Evolutionary conservation across 2,329 filamentous ascomycete genomes (phyloP).

Genomic region (Colletotrichum higginsianum): DNA sequence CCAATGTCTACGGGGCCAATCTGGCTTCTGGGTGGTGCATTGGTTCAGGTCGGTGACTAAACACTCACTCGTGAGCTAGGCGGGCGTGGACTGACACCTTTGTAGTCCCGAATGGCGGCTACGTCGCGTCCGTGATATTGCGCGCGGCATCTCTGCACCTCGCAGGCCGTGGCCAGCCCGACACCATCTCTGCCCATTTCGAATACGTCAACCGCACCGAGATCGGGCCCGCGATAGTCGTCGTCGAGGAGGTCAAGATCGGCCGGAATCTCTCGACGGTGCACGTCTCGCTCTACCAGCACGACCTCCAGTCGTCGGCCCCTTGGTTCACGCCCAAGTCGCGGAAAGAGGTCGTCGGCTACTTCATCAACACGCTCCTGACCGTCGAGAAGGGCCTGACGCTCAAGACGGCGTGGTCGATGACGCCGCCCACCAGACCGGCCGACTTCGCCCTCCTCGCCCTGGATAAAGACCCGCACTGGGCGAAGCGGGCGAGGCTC

Average conservation of each 20-base stretch:
- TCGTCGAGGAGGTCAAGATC: conserved; percentile 59
- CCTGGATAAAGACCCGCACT: conserved; percentile 49
- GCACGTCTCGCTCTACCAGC: conserved; percentile 60
- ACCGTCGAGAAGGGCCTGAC: conserved; percentile 50
- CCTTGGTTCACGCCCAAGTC: conserved; percentile 55
- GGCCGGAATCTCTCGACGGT: conserved; percentile 59
- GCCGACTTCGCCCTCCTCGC: conserved; percentile 48
- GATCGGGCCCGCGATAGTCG: conserved; percentile 54
- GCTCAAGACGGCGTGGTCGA: conserved; percentile 33
- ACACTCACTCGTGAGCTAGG: no score
- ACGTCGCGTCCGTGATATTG: conserved; percentile 59
- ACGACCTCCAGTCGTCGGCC: conserved; percentile 49
- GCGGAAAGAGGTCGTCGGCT: conserved; percentile 52
- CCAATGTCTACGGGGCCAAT: conserved; percentile 46
- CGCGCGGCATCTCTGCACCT: conserved; percentile 54
- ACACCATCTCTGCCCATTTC: conserved; percentile 58
- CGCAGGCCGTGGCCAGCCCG: conserved; percentile 50
- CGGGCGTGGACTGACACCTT: background rate
- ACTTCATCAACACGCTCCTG: conserved; percentile 57
- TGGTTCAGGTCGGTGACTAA: conserved; percentile 43
- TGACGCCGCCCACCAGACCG: conserved; percentile 42
- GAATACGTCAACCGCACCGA: conserved; percentile 58
- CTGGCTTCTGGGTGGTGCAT: conserved; percentile 46
- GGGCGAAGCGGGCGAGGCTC: conserved; percentile 42
- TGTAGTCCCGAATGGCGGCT: conserved; percentile 63